Base-by-base conservation (phyloP, 179 eudicot species). In the Monotropa hypopitys region DNA sequence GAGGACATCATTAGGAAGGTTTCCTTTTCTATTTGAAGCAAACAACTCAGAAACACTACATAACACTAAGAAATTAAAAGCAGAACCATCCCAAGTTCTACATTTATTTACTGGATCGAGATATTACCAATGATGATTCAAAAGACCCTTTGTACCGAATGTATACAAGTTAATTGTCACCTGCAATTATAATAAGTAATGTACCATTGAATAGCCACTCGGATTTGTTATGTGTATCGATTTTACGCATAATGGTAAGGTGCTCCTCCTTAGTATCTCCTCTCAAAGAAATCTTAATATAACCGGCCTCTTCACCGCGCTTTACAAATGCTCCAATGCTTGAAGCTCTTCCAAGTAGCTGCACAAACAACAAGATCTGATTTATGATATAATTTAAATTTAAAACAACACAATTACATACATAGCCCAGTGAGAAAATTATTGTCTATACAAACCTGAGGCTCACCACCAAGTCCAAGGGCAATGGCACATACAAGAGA, bases 401-500 rank as follows among this genome's bases (percentile, higher is more conserved):
- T 54, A 53, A 73, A 56, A 57, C 66, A 53, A 26, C 47, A 38
- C 42, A 77, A 68, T 30, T 40, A 13, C 49, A 71, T 5, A 45
- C 49, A 71, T 5, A 45, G 53, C 46, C 3, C 13, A 18, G 45
- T 21, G 16, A 57, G 0, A 77, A 3, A 77, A 3, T 33, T 23
- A 8, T 50, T 40, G 21, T 20, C 68, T 42, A 11, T 65, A 69
- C 68, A 47, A 79, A 94, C 99, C 97, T 90, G 98, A 70, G 99
- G 98, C 76, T 95, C 99, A 51, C 99, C 99, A 50, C 97, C 98
- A 46, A 95, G 93, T 79, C 99, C 99, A 53, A 95, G 88, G 1
- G 97, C 97, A 78, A 95, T 89, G 56, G 99, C 97, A 70, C 99
- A 95, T 16, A 95, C 99, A 57, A 93, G 84, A 61, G 99, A 95